Evolutionary conservation across 805 yeast species (phyloP).

Genomic region (Schwanniomyces pseudopolymorphus): DNA sequence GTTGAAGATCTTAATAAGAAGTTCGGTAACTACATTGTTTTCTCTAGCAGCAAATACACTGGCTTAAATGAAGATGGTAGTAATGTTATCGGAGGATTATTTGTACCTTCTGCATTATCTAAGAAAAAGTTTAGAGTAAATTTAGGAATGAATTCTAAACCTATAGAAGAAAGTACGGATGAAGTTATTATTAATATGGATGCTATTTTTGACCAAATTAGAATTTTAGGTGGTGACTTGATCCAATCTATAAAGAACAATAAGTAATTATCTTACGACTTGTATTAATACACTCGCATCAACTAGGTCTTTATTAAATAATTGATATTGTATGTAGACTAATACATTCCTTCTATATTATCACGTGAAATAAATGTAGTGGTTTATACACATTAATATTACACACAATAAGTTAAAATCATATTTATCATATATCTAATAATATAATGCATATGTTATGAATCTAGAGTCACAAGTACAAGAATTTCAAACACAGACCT

Average conservation of each 20-base stretch:
- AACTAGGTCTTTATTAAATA: background rate
- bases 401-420: background rate
- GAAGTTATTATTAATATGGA: slow-evolving; percentile 66
- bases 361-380: background rate
- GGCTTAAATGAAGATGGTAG: slow-evolving; percentile 55
- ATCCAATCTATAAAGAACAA: slow-evolving; percentile 38
- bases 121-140: slow-evolving; percentile 77
- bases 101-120: slow-evolving; percentile 63
- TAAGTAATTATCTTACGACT: background rate
- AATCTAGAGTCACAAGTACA: slow-evolving; percentile 19
- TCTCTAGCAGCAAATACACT: slow-evolving; percentile 60
- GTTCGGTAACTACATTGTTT: slow-evolving; percentile 65
- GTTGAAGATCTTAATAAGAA: slow-evolving; percentile 60
- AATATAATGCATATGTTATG: background rate
- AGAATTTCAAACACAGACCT: slow-evolving; percentile 26
- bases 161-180: slow-evolving; percentile 49
- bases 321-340: background rate
- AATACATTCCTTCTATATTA: background rate
- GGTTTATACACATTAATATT: background rate
- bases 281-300: background rate
- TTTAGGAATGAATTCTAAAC: slow-evolving; percentile 70
- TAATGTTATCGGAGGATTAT: slow-evolving; percentile 75
- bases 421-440: background rate
- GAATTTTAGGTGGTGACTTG: slow-evolving; percentile 66
- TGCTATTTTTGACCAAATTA: slow-evolving; percentile 72